These are phyloP conservation scores for Malus domestica DNA, from an alignment of 306 rosid species.

Conservation along the genomic window ASM211411v1 NC_041796.1:31392501-31393000, in stretches of 20 bases:
- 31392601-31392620: background rate
- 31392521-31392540: conserved; percentile 57
- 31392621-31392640: background rate
- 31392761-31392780: background rate
- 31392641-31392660: no score
- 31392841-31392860: background rate
- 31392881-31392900: background rate
- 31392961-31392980: background rate
- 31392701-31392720: no score
- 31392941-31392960: background rate
- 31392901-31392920: background rate
- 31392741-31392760: background rate
- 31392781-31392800: background rate
- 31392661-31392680: no score
- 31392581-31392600: background rate
- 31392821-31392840: background rate
- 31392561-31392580: conserved; percentile 75
- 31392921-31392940: background rate
- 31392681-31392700: no score
- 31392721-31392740: no score
- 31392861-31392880: background rate
- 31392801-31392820: background rate
- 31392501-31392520: conserved; percentile 41
- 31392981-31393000: background rate
- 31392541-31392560: conserved; percentile 60